These are phyloP conservation scores for Vitis hybrid DNA, from an alignment of 177 flowering plant species.

Conservation along the genomic window DNA sequence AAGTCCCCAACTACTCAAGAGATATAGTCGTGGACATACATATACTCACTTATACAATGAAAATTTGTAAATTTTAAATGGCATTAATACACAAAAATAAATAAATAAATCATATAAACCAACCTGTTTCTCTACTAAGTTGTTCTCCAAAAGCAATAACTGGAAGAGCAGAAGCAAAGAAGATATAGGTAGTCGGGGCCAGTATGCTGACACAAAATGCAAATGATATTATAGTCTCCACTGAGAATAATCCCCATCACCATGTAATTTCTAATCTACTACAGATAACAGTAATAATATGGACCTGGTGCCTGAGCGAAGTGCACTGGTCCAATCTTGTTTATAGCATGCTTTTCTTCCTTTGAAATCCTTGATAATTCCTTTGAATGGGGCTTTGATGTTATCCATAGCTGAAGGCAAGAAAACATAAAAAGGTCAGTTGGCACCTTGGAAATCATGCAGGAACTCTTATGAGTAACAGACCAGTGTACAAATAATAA, in stretches of 20 bases:
- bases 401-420: slow-evolving; percentile 27
- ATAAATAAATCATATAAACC: not conserved
- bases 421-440: not conserved
- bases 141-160: slow-evolving; percentile 81
- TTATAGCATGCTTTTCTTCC: slow-evolving; percentile 48
- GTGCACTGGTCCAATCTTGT: slow-evolving; percentile 50
- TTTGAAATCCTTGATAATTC: slow-evolving; percentile 41
- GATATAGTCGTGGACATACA: no score
- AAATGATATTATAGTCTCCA: not conserved
- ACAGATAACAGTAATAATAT: not conserved
- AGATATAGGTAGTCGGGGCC: slow-evolving; percentile 66
- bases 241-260: not conserved
- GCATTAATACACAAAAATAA: not conserved
- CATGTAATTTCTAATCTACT: not conserved
- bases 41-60: no score
- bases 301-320: slow-evolving; percentile 39
- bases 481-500: no score
- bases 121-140: slow-evolving; percentile 38
- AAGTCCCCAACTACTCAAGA: no score
- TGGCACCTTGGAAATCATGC: no score
- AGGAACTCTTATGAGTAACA: no score
- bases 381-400: slow-evolving; percentile 40
- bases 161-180: slow-evolving; percentile 81
- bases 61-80: no score
- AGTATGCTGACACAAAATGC: slow-evolving; percentile 42